Percentiles rank a stretch among this genome's conserved stretches.
phyloP scores from a whole-genome alignment of 2,329 filamentous ascomycete genomes.

The Orbilia quercus region DNA sequence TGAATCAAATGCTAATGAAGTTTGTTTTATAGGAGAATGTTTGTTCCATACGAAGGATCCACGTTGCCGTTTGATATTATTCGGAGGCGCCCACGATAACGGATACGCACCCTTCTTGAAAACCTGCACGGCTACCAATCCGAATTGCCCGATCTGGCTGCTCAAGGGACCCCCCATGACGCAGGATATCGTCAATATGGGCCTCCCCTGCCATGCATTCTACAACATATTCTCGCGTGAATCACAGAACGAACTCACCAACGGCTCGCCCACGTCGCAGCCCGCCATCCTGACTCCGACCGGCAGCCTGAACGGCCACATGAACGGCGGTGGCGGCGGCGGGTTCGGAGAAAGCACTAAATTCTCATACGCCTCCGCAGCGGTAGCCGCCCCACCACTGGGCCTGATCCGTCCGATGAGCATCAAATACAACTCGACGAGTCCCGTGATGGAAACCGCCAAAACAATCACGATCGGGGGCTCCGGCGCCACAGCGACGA shows the following conservation, averaged over 20 bases:
- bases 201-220: constrained; percentile 27
- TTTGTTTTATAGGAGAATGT: constrained; percentile 57
- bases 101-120: constrained; percentile 72
- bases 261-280: constrained; percentile 19
- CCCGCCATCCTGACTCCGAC: constrained; percentile 31
- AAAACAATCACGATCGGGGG: constrained; percentile 38
- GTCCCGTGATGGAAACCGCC: constrained; percentile 23
- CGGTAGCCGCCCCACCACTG: constrained; percentile 15
- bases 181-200: constrained; percentile 36
- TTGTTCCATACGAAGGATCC: constrained; percentile 68
- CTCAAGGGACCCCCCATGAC: constrained; percentile 43
- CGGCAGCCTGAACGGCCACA: constrained; percentile 22
- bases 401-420: constrained; percentile 32
- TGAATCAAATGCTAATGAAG: not conserved
- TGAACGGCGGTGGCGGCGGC: constrained; percentile 28
- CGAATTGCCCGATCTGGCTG: constrained; percentile 50
- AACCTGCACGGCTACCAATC: constrained; percentile 61
- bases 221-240: constrained; percentile 38
- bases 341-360: not conserved
- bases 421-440: constrained; percentile 47
- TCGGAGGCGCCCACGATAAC: constrained; percentile 73
- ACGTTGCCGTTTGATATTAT: constrained; percentile 72
- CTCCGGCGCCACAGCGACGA: constrained; percentile 3
- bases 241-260: constrained; percentile 45
- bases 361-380: constrained; percentile 52